Conservation (phyloP, 176 grass and related monocot genomes). For the Rhipidocladum racemiflorum region DNA sequence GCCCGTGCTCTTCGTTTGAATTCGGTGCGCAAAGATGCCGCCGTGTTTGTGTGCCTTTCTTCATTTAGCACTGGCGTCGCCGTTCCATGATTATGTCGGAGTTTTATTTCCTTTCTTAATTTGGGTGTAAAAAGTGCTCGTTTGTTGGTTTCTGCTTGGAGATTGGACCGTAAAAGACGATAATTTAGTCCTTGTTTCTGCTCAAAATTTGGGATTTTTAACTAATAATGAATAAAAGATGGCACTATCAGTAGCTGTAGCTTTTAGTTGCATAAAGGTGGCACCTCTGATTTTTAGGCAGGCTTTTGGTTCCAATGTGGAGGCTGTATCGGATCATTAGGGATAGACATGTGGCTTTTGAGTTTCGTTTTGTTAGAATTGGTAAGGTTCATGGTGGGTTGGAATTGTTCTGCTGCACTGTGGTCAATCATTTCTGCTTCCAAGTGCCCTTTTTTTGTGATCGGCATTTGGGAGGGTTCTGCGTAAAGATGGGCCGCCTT, state of each 20-base stretch:
- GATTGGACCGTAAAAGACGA: background rate
- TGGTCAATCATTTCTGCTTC: background rate
- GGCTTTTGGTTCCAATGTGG: background rate
- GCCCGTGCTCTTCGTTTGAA: background rate
- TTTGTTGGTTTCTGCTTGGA: constrained; percentile 39
- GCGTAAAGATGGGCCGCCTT: background rate
- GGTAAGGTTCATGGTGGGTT: background rate
- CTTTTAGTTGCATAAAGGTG: constrained; percentile 12
- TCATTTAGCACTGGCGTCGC: background rate
- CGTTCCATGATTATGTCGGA: background rate
- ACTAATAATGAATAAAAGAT: background rate
- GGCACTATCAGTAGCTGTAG: background rate
- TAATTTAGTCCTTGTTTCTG: background rate
- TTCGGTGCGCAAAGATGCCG: background rate
- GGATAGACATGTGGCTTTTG: constrained; percentile 3
- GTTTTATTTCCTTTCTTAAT: background rate
- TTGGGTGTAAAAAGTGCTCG: background rate
- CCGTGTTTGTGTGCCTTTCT: background rate
- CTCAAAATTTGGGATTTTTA: background rate
- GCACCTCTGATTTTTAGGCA: constrained; percentile 10
- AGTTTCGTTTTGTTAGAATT: constrained; percentile 6
- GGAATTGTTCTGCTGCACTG: background rate
- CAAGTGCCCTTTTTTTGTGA: constrained; percentile 10
- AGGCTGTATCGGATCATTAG: background rate
- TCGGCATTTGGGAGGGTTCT: background rate